These are phyloP conservation scores for Wickerhamomyces bisporus DNA, from an alignment of 805 yeast species.

Conservation along the genomic window DNA sequence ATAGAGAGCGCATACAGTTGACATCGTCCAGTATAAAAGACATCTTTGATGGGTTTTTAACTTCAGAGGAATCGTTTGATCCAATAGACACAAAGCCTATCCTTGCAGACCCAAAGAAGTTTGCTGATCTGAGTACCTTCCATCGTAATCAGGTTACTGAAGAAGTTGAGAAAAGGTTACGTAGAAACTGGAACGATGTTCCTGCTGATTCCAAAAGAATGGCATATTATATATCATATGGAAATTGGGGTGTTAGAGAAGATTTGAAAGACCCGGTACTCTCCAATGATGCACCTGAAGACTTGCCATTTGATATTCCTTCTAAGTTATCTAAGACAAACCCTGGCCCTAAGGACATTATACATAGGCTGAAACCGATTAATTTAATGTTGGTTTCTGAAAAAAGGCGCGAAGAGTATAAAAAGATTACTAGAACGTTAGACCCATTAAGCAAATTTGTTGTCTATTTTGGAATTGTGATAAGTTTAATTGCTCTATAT, in stretches of 20 bases:
- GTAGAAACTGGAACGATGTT: slow-evolving; percentile 51
- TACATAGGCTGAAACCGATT: slow-evolving; percentile 30
- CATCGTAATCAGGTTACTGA: slow-evolving; percentile 55
- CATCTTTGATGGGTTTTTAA: slow-evolving; percentile 27
- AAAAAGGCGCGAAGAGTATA: slow-evolving; percentile 36
- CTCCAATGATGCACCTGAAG: slow-evolving; percentile 44
- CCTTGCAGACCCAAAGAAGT: slow-evolving; percentile 31
- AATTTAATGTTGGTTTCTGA: slow-evolving; percentile 40
- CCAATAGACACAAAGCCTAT: slow-evolving; percentile 43
- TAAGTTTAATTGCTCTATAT: slow-evolving; percentile 46
- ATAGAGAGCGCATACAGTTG: slow-evolving; percentile 20
- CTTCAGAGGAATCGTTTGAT: slow-evolving; percentile 37
- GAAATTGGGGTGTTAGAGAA: slow-evolving; percentile 67
- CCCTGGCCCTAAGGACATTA: slow-evolving; percentile 13
- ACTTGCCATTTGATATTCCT: slow-evolving; percentile 52
- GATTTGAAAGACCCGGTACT: slow-evolving; percentile 43
- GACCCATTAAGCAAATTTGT: slow-evolving; percentile 55
- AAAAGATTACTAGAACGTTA: slow-evolving; percentile 43
- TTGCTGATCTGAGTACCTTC: slow-evolving; percentile 30
- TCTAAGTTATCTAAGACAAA: slow-evolving; percentile 19
- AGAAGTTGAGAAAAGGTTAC: slow-evolving; percentile 43
- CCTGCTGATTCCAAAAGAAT: slow-evolving; percentile 46
- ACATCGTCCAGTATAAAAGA: slow-evolving; percentile 21
- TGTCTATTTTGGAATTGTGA: slow-evolving; percentile 41
- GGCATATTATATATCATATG: slow-evolving; percentile 59